A percentile compares a stretch with the other conserved stretches of the same genome.
Conservation (phyloP, 306 rosid species). For the Inga oerstediana region DNA sequence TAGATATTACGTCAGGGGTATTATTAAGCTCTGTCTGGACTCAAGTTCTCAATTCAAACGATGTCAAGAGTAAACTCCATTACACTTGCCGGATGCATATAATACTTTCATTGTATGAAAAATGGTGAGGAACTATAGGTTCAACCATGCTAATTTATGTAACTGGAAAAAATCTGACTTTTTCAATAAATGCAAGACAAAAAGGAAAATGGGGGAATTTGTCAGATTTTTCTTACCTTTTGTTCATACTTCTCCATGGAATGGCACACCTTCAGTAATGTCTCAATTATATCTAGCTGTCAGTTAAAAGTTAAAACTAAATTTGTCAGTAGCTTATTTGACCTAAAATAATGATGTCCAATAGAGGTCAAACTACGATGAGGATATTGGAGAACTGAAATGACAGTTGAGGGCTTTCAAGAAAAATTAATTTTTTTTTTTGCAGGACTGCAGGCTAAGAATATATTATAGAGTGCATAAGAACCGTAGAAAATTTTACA, state of each 20-base stretch:
- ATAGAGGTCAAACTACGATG: neutral
- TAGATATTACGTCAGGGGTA: neutral
- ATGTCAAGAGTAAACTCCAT: neutral
- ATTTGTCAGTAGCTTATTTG: slow-evolving; percentile 27
- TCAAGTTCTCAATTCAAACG: neutral
- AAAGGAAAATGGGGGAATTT: neutral
- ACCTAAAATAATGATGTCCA: slow-evolving; percentile 3
- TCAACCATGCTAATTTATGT: neutral
- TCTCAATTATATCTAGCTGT: slow-evolving; percentile 69
- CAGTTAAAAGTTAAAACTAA: slow-evolving; percentile 34
- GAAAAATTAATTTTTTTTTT: too few relatives aligned
- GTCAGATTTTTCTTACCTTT: slow-evolving; percentile 52
- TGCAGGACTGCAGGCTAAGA: neutral
- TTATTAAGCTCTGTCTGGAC: neutral
- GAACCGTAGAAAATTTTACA: neutral
- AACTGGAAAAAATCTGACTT: neutral
- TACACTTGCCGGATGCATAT: neutral
- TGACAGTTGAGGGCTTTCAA: neutral
- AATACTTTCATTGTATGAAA: neutral
- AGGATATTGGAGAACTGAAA: neutral
- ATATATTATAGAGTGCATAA: neutral
- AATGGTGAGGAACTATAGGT: neutral
- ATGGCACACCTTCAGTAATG: slow-evolving; percentile 71
- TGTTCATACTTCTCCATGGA: slow-evolving; percentile 54
- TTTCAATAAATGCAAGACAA: neutral